phyloP scores from a whole-genome alignment of 306 rosid genomes.

The Astragalus glycyphyllos region DNA sequence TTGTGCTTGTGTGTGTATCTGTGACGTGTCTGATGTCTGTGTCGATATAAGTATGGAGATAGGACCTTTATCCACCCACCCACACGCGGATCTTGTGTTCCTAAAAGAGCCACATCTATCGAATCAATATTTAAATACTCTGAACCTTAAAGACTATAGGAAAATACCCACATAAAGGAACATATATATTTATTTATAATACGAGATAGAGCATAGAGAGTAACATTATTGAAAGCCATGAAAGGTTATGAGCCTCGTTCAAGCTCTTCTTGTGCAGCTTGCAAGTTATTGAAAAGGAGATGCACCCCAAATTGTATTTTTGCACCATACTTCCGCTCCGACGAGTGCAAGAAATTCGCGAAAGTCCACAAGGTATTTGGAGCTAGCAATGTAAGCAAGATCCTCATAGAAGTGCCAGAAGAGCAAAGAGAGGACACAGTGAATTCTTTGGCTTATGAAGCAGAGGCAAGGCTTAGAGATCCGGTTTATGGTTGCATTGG shows the following conservation, averaged over 20 bases:
- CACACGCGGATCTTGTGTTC: too few species aligned
- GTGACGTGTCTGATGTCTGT: too few species aligned
- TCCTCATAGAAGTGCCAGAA: constrained; percentile 78
- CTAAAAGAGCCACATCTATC: too few species aligned
- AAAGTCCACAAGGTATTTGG: constrained; percentile 96
- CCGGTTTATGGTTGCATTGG: constrained; percentile 99
- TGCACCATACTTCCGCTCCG: constrained; percentile 83
- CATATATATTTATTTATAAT: constrained; percentile 43
- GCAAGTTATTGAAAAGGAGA: constrained; percentile 82
- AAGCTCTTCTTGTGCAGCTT: constrained; percentile 93
- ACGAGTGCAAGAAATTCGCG: constrained; percentile 82
- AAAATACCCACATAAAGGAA: constrained; percentile 20
- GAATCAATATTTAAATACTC: too few species aligned
- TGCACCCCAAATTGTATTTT: constrained; percentile 83
- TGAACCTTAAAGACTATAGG: background rate
- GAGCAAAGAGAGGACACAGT: constrained; percentile 86
- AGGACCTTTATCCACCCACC: too few species aligned
- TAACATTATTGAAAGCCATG: constrained; percentile 44
- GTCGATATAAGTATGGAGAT: too few species aligned
- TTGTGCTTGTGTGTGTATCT: too few species aligned
- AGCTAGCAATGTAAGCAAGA: constrained; percentile 96
- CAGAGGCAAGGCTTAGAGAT: constrained; percentile 81
- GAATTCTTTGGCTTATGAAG: constrained; percentile 85
- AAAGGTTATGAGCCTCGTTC: constrained; percentile 81
- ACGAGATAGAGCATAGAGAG: constrained; percentile 38